These are phyloP conservation scores for Quercus wislizeni DNA, from an alignment of 306 rosid species.

Conservation along the genomic window DNA sequence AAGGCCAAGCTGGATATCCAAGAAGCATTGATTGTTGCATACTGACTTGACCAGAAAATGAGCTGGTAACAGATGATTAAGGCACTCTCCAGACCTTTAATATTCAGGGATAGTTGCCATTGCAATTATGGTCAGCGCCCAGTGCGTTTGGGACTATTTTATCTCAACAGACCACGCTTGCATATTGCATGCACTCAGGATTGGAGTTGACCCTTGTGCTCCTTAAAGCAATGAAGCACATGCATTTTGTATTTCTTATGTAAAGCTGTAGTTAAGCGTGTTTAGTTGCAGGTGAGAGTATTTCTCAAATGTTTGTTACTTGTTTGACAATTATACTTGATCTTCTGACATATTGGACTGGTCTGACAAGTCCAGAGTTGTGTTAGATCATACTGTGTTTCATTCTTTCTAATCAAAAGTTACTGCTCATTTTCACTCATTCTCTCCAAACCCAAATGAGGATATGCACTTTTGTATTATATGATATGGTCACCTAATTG, in stretches of 20 bases:
- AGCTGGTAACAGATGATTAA: conserved; percentile 19
- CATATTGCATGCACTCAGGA: conserved; percentile 15
- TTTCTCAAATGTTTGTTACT: conserved; percentile 28
- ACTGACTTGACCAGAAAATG: conserved; percentile 31
- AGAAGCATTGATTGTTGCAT: conserved; percentile 20
- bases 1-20: conserved; percentile 14
- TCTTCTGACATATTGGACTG: conserved; percentile 37
- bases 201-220: conserved; percentile 27
- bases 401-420: background rate
- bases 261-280: conserved; percentile 51
- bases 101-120: conserved; percentile 14
- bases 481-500: too few relatives aligned
- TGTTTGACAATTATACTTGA: conserved; percentile 28
- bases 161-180: conserved; percentile 11
- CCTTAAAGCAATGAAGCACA: conserved; percentile 22
- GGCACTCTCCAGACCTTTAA: conserved; percentile 8
- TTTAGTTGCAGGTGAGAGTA: conserved; percentile 43
- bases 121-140: conserved; percentile 13
- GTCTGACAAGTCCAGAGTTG: conserved; percentile 21
- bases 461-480: background rate
- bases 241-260: conserved; percentile 42
- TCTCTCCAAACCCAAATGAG: background rate
- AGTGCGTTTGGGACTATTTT: conserved; percentile 4
- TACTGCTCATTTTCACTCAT: conserved; percentile 11
- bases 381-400: conserved; percentile 26